Evolutionary conservation across 495 filamentous ascomycete species (phyloP).

Genomic region (Aspergillus hancockii): DNA sequence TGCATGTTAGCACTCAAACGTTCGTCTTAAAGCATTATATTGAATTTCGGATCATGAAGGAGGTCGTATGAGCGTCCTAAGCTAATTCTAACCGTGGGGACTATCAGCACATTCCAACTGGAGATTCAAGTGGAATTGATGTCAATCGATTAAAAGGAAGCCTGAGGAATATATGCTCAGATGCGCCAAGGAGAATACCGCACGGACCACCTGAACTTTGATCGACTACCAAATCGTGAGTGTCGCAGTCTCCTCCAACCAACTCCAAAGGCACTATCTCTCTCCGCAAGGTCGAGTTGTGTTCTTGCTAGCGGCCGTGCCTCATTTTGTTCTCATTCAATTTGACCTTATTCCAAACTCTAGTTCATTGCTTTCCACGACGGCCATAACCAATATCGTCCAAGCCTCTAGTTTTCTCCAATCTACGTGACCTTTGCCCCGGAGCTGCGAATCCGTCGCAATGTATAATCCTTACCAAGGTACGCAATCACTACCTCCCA

Average conservation of each 20-base stretch:
- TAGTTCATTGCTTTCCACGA: background rate
- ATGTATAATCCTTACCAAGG: slow-evolving; percentile 84
- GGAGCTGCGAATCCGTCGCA: slow-evolving; percentile 24
- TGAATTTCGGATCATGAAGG: background rate
- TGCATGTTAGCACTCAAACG: too few relatives aligned
- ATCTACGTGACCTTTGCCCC: background rate
- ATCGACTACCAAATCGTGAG: slow-evolving; percentile 5
- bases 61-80: background rate
- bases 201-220: slow-evolving; percentile 8
- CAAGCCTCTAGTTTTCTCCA: background rate
- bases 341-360: background rate
- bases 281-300: background rate
- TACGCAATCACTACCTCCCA: slow-evolving; percentile 26
- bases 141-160: background rate
- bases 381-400: too few relatives aligned
- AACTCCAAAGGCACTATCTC: background rate
- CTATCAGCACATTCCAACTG: too few relatives aligned
- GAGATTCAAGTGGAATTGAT: too few relatives aligned
- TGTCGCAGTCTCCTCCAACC: slow-evolving; percentile 7
- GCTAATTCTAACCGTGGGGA: too few relatives aligned
- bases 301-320: background rate
- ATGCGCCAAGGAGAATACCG: background rate
- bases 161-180: background rate
- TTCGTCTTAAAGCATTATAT: too few relatives aligned
- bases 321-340: background rate